Percentiles rank a stretch among this genome's conserved stretches.
phyloP scores from a whole-genome alignment of 2,329 filamentous ascomycete species.

The Calonectria pteridis region DNA sequence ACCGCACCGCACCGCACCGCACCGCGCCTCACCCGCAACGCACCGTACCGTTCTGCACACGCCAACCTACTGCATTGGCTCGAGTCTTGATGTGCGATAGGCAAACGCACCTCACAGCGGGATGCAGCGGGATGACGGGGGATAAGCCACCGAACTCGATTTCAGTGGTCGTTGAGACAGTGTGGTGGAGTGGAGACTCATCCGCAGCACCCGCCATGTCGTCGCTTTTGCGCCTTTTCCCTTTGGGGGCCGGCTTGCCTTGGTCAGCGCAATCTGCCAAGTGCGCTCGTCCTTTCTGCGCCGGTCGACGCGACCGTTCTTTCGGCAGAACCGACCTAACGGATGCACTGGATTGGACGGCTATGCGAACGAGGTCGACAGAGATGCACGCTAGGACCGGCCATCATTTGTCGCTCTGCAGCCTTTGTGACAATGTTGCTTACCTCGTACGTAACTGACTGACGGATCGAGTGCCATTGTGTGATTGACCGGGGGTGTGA shows the following conservation, averaged over 20 bases:
- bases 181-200: constrained; percentile 9
- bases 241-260: constrained; percentile 21
- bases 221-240: constrained; percentile 3
- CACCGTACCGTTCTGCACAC: not conserved
- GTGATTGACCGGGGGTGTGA: not conserved
- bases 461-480: constrained; percentile 1
- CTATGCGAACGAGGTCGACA: not conserved
- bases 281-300: constrained; percentile 8
- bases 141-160: not conserved
- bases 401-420: constrained; percentile 14
- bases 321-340: constrained; percentile 32
- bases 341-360: constrained; percentile 26
- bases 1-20: not conserved
- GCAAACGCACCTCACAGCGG: constrained; percentile 5
- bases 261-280: constrained; percentile 34
- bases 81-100: not conserved
- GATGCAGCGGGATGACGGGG: constrained; percentile 21
- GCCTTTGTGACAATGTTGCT: constrained; percentile 18
- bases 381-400: constrained; percentile 23
- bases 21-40: not conserved
- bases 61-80: constrained; percentile 9
- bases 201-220: not conserved
- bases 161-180: constrained; percentile 1
- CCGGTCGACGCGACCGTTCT: not conserved
- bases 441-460: constrained; percentile 33